Evolutionary conservation across 345 rosid genomes (phyloP).

Genomic region (Anacardium occidentale): DNA sequence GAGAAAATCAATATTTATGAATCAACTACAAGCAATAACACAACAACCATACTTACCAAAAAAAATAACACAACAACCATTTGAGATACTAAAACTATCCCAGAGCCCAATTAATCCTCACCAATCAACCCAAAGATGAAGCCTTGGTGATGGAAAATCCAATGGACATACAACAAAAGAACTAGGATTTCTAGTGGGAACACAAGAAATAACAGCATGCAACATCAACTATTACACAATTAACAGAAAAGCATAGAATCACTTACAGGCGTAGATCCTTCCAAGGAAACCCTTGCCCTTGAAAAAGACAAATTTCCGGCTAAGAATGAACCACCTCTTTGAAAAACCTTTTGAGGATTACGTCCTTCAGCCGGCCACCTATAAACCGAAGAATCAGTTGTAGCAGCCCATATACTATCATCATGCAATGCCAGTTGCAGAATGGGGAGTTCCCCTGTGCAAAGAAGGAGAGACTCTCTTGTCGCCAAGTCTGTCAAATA

Average conservation of each 20-base stretch:
- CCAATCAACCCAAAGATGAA: not conserved
- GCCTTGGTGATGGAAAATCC: not conserved
- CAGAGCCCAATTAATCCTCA: not conserved
- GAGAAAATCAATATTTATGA: too few relatives aligned
- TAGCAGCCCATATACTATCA: slow-evolving; percentile 89
- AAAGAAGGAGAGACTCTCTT: slow-evolving; percentile 92
- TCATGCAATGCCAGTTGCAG: slow-evolving; percentile 86
- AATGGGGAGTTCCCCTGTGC: slow-evolving; percentile 86
- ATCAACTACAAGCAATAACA: too few relatives aligned
- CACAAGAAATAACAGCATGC: not conserved
- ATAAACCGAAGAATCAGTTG: slow-evolving; percentile 86
- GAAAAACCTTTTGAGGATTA: slow-evolving; percentile 82
- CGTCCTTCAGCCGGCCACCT: slow-evolving; percentile 92
- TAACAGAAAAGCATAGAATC: slow-evolving; percentile 24
- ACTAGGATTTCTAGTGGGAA: slow-evolving; percentile 4
- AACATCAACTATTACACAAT: not conserved
- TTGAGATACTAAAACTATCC: not conserved
- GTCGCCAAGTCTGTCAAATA: slow-evolving; percentile 96
- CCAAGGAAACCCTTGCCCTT: slow-evolving; percentile 94
- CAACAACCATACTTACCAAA: too few relatives aligned
- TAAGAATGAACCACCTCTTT: slow-evolving; percentile 90
- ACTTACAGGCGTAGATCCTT: slow-evolving; percentile 92
- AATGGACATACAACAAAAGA: not conserved
- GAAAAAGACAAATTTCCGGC: slow-evolving; percentile 97
- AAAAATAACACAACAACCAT: too few relatives aligned